A percentile compares a stretch with the other conserved stretches of the same genome.
Evolutionary conservation across 345 rosid genomes (phyloP).

Genomic region (Rubroshorea leprosula): DNA sequence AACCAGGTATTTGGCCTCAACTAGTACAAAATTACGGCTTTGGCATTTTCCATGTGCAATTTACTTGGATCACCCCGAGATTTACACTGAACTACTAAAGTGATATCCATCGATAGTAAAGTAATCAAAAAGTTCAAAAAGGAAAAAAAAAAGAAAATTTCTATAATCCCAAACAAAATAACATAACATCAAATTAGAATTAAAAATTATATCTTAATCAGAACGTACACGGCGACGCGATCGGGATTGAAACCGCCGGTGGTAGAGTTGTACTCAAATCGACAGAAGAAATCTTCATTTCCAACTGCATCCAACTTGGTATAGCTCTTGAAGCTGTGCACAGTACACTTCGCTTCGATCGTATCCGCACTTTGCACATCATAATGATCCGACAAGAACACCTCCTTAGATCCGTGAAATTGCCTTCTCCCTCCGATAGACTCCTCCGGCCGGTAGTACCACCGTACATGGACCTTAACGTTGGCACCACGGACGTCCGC

Average conservation of each 20-base stretch:
- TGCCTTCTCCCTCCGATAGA: constrained; percentile 91
- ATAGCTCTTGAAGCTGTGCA: constrained; percentile 79
- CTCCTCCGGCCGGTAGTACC: constrained; percentile 99
- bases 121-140: background rate
- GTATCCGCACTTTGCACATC: constrained; percentile 91
- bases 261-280: constrained; percentile 86
- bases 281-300: constrained; percentile 94
- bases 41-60: no score
- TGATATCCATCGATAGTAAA: no score
- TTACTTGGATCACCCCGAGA: no score
- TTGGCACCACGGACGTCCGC: constrained; percentile 74
- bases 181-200: background rate
- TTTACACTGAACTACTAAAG: no score
- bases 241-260: constrained; percentile 91
- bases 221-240: constrained; percentile 85
- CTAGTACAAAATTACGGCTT: no score
- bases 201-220: background rate
- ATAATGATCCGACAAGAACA: constrained; percentile 83
- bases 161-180: no score
- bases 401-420: constrained; percentile 95
- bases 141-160: no score
- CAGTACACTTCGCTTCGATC: constrained; percentile 86
- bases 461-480: constrained; percentile 73
- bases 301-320: constrained; percentile 86
- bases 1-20: background rate